Percentiles rank a stretch among this genome's conserved stretches.
These are phyloP conservation scores for Zoysia matrella DNA, from an alignment of 202 grass and related monocot genomes.

Conservation along the genomic window DNA sequence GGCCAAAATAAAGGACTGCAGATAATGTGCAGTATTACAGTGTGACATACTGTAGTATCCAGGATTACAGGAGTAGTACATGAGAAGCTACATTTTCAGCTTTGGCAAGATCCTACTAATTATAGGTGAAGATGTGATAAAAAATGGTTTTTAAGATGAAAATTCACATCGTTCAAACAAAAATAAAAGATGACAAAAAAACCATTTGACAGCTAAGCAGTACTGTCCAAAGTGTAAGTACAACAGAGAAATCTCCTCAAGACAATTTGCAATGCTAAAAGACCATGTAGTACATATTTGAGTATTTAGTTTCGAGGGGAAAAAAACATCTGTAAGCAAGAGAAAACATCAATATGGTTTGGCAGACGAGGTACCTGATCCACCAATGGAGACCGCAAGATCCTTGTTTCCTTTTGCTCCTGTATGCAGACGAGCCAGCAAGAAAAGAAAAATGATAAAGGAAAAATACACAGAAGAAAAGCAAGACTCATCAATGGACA, in stretches of 20 bases:
- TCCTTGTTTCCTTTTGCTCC: constrained; percentile 65
- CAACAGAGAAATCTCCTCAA: not conserved
- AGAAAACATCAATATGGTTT: not conserved
- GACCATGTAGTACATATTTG: not conserved
- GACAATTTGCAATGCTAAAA: not conserved
- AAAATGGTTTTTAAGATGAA: not conserved
- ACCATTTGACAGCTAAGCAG: too few species aligned
- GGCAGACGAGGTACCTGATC: constrained; percentile 52
- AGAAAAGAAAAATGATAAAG: not conserved
- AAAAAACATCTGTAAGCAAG: not conserved
- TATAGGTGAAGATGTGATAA: not conserved
- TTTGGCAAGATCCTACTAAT: not conserved
- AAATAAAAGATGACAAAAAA: not conserved
- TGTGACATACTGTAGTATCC: not conserved
- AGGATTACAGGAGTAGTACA: too few species aligned
- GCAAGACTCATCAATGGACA: constrained; percentile 9
- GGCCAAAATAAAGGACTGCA: not conserved
- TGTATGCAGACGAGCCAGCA: constrained; percentile 38
- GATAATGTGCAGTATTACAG: not conserved
- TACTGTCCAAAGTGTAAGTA: not conserved
- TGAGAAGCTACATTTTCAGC: not conserved
- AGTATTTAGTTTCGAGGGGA: not conserved
- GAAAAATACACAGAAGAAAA: constrained; percentile 5
- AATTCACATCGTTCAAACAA: not conserved
- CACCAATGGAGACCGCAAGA: constrained; percentile 64